These are phyloP conservation scores for Phytopythium oedochilum DNA, from an alignment of 352 stramenopile genomes.

Conservation along the genomic window DNA sequence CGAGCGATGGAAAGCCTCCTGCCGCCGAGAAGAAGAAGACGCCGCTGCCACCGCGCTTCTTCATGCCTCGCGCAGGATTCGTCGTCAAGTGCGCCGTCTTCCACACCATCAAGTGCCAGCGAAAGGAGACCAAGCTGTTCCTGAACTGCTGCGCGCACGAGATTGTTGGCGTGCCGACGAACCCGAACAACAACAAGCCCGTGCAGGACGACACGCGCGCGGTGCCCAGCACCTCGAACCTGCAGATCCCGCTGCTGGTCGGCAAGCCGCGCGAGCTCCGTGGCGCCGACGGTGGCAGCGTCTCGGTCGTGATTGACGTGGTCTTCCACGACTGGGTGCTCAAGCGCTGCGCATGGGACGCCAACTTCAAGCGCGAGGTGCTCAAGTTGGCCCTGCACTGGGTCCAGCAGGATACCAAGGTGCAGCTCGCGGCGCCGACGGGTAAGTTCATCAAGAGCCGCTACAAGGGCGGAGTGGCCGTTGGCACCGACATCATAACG, in stretches of 20 bases:
- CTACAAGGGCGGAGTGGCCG: conserved; percentile 71
- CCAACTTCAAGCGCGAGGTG: conserved; percentile 76
- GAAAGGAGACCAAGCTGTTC: conserved; percentile 70
- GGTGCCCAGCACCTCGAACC: conserved; percentile 65
- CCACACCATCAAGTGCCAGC: conserved; percentile 51
- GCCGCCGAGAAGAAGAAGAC: conserved; percentile 2
- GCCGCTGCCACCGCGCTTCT: conserved; percentile 38
- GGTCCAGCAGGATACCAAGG: conserved; percentile 61
- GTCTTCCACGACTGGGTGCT: conserved; percentile 80
- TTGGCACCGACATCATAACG: conserved; percentile 65
- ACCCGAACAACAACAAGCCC: conserved; percentile 57
- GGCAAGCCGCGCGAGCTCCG: conserved; percentile 47
- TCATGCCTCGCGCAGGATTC: conserved; percentile 64
- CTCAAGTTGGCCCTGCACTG: conserved; percentile 77
- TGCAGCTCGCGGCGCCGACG: conserved; percentile 27
- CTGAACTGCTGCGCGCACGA: conserved; percentile 74
- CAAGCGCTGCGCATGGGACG: conserved; percentile 64
- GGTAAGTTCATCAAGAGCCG: conserved; percentile 83
- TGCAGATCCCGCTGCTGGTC: conserved; percentile 73
- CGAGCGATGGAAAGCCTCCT: too few relatives aligned
- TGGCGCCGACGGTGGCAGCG: conserved; percentile 33
- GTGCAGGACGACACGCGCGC: conserved; percentile 56
- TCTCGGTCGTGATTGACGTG: conserved; percentile 55
- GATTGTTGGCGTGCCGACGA: conserved; percentile 67
- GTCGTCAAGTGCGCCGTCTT: conserved; percentile 73